Conservation (phyloP, 2,329 filamentous ascomycete species). For the Paramyrothecium sp. region DNA sequence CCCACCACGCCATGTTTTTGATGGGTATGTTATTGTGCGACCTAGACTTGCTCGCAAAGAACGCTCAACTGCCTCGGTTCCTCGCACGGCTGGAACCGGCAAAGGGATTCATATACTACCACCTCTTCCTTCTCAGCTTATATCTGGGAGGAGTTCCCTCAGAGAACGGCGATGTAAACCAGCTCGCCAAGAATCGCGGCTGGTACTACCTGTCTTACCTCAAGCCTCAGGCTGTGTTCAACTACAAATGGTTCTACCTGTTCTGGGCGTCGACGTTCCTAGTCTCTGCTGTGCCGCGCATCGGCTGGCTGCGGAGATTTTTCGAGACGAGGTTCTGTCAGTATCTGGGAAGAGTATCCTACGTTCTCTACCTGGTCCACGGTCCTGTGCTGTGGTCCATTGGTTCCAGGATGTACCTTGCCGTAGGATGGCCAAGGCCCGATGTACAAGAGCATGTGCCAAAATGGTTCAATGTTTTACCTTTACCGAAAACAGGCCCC, state of each 20-base stretch:
- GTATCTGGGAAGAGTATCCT: constrained; percentile 62
- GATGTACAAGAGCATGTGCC: constrained; percentile 49
- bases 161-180: constrained; percentile 41
- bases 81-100: constrained; percentile 43
- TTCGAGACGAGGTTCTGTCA: constrained; percentile 60
- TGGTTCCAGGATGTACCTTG: constrained; percentile 63
- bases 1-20: constrained; percentile 59
- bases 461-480: constrained; percentile 55
- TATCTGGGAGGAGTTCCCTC: constrained; percentile 63
- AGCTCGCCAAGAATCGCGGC: constrained; percentile 53
- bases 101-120: constrained; percentile 51
- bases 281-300: constrained; percentile 54
- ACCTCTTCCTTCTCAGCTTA: constrained; percentile 49
- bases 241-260: constrained; percentile 68
- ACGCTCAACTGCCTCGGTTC: constrained; percentile 48
- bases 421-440: constrained; percentile 53
- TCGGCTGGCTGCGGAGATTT: constrained; percentile 55
- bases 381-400: constrained; percentile 59
- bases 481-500: constrained; percentile 53
- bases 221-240: constrained; percentile 64
- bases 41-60: constrained; percentile 53
- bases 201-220: constrained; percentile 61
- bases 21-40: constrained; percentile 62
- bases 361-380: constrained; percentile 62
- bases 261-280: constrained; percentile 59